Conservation (phyloP, 345 rosid species). For the Eucalyptus polybractea region DNA sequence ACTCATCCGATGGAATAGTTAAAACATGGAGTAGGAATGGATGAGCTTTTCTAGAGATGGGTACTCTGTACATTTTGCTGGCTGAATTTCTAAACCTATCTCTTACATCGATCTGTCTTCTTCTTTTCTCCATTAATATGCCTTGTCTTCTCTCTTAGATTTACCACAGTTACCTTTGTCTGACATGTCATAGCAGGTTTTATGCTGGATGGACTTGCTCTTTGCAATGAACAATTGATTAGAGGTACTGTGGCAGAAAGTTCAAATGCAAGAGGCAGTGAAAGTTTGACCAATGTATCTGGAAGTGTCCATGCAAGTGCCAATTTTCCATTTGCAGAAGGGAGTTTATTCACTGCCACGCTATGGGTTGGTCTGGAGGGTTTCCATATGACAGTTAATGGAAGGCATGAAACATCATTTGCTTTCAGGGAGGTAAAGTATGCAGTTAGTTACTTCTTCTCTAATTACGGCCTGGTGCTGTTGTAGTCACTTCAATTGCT, state of each 20-base stretch:
- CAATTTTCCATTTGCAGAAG: constrained; percentile 67
- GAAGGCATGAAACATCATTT: constrained; percentile 80
- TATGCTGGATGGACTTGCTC: constrained; percentile 71
- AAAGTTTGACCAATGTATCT: constrained; percentile 18
- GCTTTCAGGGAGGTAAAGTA: constrained; percentile 64
- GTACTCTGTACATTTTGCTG: not conserved
- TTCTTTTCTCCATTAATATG: not conserved
- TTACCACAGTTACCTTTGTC: not conserved
- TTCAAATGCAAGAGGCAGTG: constrained; percentile 19
- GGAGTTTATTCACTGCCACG: constrained; percentile 68
- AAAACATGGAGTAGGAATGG: not conserved
- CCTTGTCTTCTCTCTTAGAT: not conserved
- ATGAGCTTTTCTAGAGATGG: not conserved
- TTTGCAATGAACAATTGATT: constrained; percentile 56
- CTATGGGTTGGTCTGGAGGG: constrained; percentile 78
- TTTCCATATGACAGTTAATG: constrained; percentile 84
- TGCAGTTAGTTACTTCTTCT: not conserved
- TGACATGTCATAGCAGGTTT: constrained; percentile 3
- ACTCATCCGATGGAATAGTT: not conserved
- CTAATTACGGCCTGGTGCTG: not conserved
- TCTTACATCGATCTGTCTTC: not conserved
- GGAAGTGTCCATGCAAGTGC: constrained; percentile 25
- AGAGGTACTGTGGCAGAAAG: constrained; percentile 32
- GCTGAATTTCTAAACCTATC: not conserved
- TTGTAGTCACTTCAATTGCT: not conserved